Conservation (phyloP, 768 basidiomycete genomes). For the Mycena venus region DNA sequence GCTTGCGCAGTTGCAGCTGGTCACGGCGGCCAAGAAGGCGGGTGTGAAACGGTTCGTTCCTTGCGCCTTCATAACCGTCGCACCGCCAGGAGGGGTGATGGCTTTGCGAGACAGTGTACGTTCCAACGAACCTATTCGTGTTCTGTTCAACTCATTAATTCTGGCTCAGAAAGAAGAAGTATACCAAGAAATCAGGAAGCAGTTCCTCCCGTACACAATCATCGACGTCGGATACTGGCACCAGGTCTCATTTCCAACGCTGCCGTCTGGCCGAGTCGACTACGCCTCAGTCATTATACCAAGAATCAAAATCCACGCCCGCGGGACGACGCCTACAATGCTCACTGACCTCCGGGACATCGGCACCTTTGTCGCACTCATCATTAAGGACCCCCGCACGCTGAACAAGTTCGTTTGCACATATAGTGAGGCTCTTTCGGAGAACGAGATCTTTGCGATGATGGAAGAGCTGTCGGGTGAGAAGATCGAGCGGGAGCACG, state of each 20-base stretch:
- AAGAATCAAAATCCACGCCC: constrained; percentile 31
- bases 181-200: constrained; percentile 38
- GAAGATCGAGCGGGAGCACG: constrained; percentile 26
- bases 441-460: constrained; percentile 38
- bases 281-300: not conserved
- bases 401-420: constrained; percentile 44
- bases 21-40: constrained; percentile 1
- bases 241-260: not conserved
- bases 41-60: not conserved
- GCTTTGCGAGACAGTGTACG: not conserved
- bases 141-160: no score
- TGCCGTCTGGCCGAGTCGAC: not conserved
- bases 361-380: constrained; percentile 43
- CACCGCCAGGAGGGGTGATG: not conserved
- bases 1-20: not conserved
- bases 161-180: constrained; percentile 41
- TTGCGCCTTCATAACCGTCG: not conserved
- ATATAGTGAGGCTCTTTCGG: constrained; percentile 43
- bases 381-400: constrained; percentile 47
- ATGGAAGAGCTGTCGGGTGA: constrained; percentile 41
- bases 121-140: no score
- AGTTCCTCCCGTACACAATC: constrained; percentile 43
- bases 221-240: constrained; percentile 10
- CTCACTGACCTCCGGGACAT: constrained; percentile 41
- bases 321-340: constrained; percentile 34